Conservation (phyloP, 1,284 basidiomycete species). For the Tylopilus sp. region DNA sequence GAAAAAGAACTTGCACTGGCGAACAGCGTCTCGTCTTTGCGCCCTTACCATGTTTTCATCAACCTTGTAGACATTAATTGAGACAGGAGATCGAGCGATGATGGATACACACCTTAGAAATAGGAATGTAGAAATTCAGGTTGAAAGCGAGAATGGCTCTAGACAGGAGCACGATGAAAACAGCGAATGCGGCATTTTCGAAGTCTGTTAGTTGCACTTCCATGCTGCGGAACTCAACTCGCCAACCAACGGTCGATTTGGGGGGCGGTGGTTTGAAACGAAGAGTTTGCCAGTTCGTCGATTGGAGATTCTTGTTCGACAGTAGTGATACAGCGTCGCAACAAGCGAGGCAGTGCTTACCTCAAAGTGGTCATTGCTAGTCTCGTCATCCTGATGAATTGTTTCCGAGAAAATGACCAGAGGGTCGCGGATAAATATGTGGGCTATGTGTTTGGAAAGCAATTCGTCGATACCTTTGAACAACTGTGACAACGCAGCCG, state of each 20-base stretch:
- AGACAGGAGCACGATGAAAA: conserved; percentile 93
- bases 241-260: conserved; percentile 92
- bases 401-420: conserved; percentile 94
- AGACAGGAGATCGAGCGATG: background rate
- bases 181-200: conserved; percentile 95
- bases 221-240: conserved; percentile 98
- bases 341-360: conserved; percentile 36
- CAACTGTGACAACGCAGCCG: background rate
- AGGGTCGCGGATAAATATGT: conserved; percentile 97
- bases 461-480: conserved; percentile 78
- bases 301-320: conserved; percentile 85
- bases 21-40: conserved; percentile 80
- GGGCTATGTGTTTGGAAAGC: conserved; percentile 89
- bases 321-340: conserved; percentile 7
- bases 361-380: conserved; percentile 95
- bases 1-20: conserved; percentile 82
- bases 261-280: conserved; percentile 98
- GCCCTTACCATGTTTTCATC: conserved; percentile 96
- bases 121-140: conserved; percentile 95
- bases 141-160: conserved; percentile 90
- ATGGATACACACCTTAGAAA: conserved; percentile 72
- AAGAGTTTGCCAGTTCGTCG: conserved; percentile 99
- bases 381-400: conserved; percentile 85
- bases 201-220: conserved; percentile 99
- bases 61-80: conserved; percentile 53